Conservation (phyloP, 1,284 basidiomycete genomes). For the Singerocomus rubriflavus region DNA sequence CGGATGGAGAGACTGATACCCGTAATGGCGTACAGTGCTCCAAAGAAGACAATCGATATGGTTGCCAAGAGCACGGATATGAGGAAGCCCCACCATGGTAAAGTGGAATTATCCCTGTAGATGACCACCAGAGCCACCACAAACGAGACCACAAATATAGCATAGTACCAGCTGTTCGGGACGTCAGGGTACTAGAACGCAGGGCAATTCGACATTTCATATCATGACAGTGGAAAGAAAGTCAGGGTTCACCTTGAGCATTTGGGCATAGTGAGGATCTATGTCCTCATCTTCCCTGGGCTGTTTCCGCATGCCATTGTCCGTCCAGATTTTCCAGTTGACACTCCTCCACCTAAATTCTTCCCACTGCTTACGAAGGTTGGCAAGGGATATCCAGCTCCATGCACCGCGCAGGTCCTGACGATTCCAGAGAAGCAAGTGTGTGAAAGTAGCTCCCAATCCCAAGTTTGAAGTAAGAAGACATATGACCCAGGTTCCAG, state of each 20-base stretch:
- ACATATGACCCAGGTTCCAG: slow-evolving; percentile 40
- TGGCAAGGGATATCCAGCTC: slow-evolving; percentile 38
- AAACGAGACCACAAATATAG: slow-evolving; percentile 38
- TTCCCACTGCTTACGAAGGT: slow-evolving; percentile 26
- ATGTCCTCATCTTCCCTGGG: slow-evolving; percentile 30
- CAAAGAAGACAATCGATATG: slow-evolving; percentile 47
- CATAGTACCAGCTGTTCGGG: slow-evolving; percentile 47
- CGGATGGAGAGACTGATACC: slow-evolving; percentile 50
- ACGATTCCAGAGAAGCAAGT: slow-evolving; percentile 51
- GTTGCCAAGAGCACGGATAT: slow-evolving; percentile 40
- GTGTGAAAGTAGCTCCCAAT: slow-evolving; percentile 48
- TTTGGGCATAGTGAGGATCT: slow-evolving; percentile 54
- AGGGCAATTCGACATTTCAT: background rate
- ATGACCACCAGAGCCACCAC: slow-evolving; percentile 43
- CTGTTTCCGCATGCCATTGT: slow-evolving; percentile 37
- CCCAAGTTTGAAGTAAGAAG: slow-evolving; percentile 31
- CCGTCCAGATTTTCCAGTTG: slow-evolving; percentile 45
- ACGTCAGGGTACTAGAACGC: slow-evolving; percentile 42
- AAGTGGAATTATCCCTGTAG: slow-evolving; percentile 48
- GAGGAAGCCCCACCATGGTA: slow-evolving; percentile 49
- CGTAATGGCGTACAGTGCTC: slow-evolving; percentile 50
- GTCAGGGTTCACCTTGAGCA: slow-evolving; percentile 42
- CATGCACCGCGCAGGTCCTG: slow-evolving; percentile 43
- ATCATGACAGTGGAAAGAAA: background rate
- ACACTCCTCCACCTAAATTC: slow-evolving; percentile 28